phyloP scores from a whole-genome alignment of 2,329 filamentous ascomycete species.

The Fusarium xyrophilum region DNA sequence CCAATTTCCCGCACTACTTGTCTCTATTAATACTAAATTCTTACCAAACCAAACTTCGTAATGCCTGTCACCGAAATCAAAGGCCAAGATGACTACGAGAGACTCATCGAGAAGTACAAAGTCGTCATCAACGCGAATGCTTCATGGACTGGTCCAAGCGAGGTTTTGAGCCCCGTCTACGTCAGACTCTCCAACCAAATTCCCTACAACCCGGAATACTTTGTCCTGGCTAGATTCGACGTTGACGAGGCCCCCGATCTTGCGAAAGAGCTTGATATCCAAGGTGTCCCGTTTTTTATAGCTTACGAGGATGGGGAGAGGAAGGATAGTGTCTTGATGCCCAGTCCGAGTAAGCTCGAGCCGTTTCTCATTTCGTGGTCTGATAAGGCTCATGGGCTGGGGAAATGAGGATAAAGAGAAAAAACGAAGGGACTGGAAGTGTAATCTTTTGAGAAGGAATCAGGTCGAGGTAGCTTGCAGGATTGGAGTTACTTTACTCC shows the following conservation, averaged over 20 bases:
- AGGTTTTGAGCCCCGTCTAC: not conserved
- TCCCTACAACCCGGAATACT: rapidly evolving
- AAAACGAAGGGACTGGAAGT: rapidly evolving
- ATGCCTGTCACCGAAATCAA: not conserved
- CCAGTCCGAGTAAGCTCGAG: not conserved
- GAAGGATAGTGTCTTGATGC: not conserved
- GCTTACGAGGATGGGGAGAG: rapidly evolving
- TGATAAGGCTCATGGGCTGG: not conserved
- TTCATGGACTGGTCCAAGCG: not conserved
- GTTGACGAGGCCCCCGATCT: not conserved
- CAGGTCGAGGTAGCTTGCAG: not conserved
- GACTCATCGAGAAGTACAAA: not conserved
- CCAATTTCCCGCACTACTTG: no score
- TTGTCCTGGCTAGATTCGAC: not conserved
- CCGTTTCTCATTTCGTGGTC: not conserved
- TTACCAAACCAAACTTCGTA: rapidly evolving
- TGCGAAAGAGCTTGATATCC: not conserved
- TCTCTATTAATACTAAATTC: rapidly evolving
- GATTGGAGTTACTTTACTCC: not conserved
- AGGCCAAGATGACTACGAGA: rapidly evolving
- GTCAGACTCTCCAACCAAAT: not conserved
- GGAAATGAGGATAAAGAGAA: rapidly evolving
- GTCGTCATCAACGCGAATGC: not conserved
- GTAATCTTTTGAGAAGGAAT: not conserved
- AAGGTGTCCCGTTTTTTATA: not conserved